Base-by-base conservation (phyloP, 768 basidiomycete genomes). In the Daedalea quercina region DNA sequence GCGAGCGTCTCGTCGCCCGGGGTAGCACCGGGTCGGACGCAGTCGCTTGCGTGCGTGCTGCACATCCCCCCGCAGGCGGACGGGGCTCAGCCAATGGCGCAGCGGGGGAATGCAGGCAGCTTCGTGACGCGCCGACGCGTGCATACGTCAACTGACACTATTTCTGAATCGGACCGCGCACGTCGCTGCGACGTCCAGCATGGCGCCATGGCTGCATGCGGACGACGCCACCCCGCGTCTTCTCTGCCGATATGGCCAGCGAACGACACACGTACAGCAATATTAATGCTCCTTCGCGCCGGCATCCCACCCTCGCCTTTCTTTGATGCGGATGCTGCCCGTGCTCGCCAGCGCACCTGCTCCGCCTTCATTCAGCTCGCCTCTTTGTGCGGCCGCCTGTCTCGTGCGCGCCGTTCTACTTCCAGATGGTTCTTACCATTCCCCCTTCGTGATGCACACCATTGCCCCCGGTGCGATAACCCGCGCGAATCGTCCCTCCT, bases 261-360 rank as follows among this genome's bases (percentile, higher is more conserved):
- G 37, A n/a, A n/a, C n/a, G n/a, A n/a, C n/a, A n/a, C 19, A 40
- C 37, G 37, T 40, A 19, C 37, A n/a, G n/a, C n/a, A n/a, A n/a
- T n/a, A n/a, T n/a, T n/a, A n/a, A n/a, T n/a, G n/a, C 37, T 19
- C 13, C 19, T 40, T 15, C 37, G 37, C 11, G 28, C 28, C 28
- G 11, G 37, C 37, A 7, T 15, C 6, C 37, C 37, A 6, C 17
- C 15, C 37, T 15, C 37, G 28, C 28, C 6, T 11, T 31, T 31
- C 37, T 40, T 15, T 40, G 37, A 40, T 40, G 37, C 37, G 37
- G 37, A 40, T 40, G 37, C 46, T 47, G 46, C 9, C 26, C 28
- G n/a, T 47, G 6, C 46, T 47, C 46, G 46, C 46, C 23, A 6
- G 46, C 46, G 46, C 46, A 33, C 28, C 46, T 47, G 8, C 46